Conservation (phyloP, 1,284 basidiomycete species). For the Ceratobasidium sp. region DNA sequence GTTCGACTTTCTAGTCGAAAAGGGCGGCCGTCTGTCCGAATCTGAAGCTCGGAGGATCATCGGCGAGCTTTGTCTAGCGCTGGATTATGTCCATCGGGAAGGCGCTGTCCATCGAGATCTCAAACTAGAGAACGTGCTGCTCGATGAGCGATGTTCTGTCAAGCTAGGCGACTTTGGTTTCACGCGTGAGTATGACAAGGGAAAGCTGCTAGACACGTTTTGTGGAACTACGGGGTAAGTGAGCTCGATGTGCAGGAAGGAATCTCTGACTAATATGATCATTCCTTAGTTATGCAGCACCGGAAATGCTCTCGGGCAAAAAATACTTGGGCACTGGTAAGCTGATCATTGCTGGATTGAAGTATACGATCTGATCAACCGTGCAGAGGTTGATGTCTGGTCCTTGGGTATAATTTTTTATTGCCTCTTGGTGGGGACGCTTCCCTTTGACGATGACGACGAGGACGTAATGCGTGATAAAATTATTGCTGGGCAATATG, state of each 20-base stretch:
- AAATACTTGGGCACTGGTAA: constrained; percentile 90
- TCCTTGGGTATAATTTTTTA: constrained; percentile 96
- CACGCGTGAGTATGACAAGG: constrained; percentile 90
- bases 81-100: constrained; percentile 89
- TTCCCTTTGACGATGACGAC: constrained; percentile 98
- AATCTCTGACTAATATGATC: too few relatives aligned
- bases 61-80: constrained; percentile 95
- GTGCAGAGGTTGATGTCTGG: constrained; percentile 94
- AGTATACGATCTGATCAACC: neutral
- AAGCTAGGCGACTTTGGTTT: constrained; percentile 98
- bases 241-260: too few relatives aligned
- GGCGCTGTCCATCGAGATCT: constrained; percentile 96
- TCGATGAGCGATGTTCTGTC: constrained; percentile 87
- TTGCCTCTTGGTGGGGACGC: constrained; percentile 89
- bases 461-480: constrained; percentile 89
- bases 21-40: constrained; percentile 80
- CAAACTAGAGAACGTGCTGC: constrained; percentile 94
- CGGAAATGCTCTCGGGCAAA: constrained; percentile 91
- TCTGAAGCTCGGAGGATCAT: constrained; percentile 87
- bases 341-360: constrained; percentile 55
- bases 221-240: constrained; percentile 91
- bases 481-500: constrained; percentile 88
- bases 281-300: constrained; percentile 74
- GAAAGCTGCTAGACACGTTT: constrained; percentile 89
- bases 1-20: constrained; percentile 97